Conservation (phyloP, 2,329 filamentous ascomycete genomes). For the Trichoderma gracile region DNA sequence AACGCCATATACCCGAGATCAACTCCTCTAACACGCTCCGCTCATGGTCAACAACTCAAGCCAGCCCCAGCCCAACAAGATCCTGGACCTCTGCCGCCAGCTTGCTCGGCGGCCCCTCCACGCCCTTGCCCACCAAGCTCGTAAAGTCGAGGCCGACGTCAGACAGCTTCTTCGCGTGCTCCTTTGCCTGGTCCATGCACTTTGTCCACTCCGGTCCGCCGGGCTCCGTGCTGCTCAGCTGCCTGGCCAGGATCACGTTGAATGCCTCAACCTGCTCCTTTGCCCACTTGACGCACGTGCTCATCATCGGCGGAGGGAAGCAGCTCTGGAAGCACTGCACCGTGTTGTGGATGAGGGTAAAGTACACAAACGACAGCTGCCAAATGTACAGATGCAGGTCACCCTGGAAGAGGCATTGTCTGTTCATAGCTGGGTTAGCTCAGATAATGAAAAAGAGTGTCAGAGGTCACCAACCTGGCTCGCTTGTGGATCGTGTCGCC, state of each 20-base stretch:
- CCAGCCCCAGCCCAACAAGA: constrained; percentile 37
- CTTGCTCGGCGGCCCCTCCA: constrained; percentile 36
- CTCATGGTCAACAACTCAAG: constrained; percentile 19
- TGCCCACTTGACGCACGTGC: constrained; percentile 96
- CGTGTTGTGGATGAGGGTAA: constrained; percentile 90
- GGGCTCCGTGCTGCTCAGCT: constrained; percentile 81
- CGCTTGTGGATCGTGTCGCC: constrained; percentile 77
- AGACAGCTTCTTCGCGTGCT: constrained; percentile 75
- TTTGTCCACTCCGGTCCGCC: constrained; percentile 75
- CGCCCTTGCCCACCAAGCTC: constrained; percentile 70
- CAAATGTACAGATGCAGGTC: constrained; percentile 92
- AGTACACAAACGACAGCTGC: constrained; percentile 93
- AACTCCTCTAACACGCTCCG: background rate
- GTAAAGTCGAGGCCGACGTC: constrained; percentile 90
- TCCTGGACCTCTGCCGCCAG: constrained; percentile 25
- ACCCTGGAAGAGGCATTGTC: constrained; percentile 93
- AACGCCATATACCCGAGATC: background rate
- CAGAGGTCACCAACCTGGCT: constrained; percentile 60
- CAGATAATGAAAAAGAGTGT: background rate
- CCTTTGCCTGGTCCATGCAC: constrained; percentile 78
- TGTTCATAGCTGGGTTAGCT: constrained; percentile 38
- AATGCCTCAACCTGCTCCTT: constrained; percentile 92
- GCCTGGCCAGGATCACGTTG: constrained; percentile 77
- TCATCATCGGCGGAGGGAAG: constrained; percentile 85
- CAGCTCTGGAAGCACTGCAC: constrained; percentile 84